A percentile compares a stretch with the other conserved stretches of the same genome.
These are phyloP conservation scores for Trichosanthes cucumerina DNA, from an alignment of 306 rosid genomes.

Conservation along the genomic window DNA sequence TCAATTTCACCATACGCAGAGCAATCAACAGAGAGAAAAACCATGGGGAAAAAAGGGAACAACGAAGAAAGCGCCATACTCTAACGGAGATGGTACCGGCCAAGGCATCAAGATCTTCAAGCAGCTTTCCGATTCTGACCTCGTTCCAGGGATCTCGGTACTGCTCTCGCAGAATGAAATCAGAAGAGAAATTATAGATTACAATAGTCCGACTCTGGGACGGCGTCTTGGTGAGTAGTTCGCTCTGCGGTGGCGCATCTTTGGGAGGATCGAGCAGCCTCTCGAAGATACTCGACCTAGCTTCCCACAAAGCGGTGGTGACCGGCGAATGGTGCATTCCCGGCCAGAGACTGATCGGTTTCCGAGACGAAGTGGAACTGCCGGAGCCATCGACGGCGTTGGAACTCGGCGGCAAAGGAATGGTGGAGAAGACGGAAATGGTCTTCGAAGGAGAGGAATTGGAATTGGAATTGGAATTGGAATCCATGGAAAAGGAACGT, in stretches of 20 bases:
- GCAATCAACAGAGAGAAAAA: not conserved
- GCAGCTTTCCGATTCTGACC: slow-evolving; percentile 74
- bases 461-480: slow-evolving; percentile 32
- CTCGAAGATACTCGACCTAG: slow-evolving; percentile 55
- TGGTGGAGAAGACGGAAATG: slow-evolving; percentile 49
- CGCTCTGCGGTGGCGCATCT: slow-evolving; percentile 86
- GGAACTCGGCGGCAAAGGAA: slow-evolving; percentile 16
- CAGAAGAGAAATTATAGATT: slow-evolving; percentile 62
- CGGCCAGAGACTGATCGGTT: slow-evolving; percentile 75
- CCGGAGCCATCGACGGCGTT: slow-evolving; percentile 10
- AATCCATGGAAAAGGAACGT: slow-evolving; percentile 35
- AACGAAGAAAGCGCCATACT: slow-evolving; percentile 26
- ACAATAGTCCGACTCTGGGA: slow-evolving; percentile 74
- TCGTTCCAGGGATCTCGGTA: slow-evolving; percentile 95
- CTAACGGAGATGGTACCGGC: slow-evolving; percentile 88
- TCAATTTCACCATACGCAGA: not conserved
- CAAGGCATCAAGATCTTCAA: slow-evolving; percentile 91
- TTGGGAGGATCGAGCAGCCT: slow-evolving; percentile 64
- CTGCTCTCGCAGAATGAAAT: slow-evolving; percentile 70
- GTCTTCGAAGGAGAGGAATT: slow-evolving; percentile 37
- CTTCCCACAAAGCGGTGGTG: slow-evolving; percentile 86
- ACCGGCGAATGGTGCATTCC: slow-evolving; percentile 98
- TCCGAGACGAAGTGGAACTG: slow-evolving; percentile 19
- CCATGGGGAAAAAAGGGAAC: not conserved
- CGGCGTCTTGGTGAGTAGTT: slow-evolving; percentile 64